phyloP scores from a whole-genome alignment of 441 rosid genomes.

The Bocquillonia castaneifolia region DNA sequence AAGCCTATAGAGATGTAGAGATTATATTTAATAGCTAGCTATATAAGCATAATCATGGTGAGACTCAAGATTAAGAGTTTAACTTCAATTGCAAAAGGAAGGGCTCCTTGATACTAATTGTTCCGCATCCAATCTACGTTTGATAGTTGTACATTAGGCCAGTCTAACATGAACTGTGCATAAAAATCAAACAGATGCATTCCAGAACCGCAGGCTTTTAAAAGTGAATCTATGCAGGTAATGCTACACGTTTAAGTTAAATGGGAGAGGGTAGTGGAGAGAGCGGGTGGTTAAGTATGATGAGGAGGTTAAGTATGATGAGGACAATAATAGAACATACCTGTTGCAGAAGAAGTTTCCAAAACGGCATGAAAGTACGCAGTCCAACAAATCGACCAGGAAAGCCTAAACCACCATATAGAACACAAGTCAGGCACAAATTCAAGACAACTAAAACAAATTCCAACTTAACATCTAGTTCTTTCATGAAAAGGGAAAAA shows the following conservation, averaged over 20 bases:
- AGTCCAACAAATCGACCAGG: conserved; percentile 86
- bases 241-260: not conserved
- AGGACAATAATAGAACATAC: no score
- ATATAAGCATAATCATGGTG: not conserved
- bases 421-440: conserved; percentile 17
- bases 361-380: conserved; percentile 84
- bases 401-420: conserved; percentile 57
- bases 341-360: conserved; percentile 96
- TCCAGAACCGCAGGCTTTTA: not conserved
- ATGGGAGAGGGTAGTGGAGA: no score
- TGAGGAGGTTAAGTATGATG: no score
- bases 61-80: no score
- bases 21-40: not conserved
- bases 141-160: not conserved
- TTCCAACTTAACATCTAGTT: conserved; percentile 9
- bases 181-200: conserved; percentile 9
- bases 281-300: no score
- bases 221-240: not conserved
- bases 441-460: not conserved
- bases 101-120: not conserved
- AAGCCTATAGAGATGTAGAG: no score
- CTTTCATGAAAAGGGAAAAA: conserved; percentile 7
- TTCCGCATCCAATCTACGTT: conserved; percentile 4
- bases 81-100: not conserved
- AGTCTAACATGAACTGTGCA: not conserved